These are phyloP conservation scores for Salvia rosmarinus DNA, from an alignment of 257 asterid genomes.

Conservation along the genomic window DNA sequence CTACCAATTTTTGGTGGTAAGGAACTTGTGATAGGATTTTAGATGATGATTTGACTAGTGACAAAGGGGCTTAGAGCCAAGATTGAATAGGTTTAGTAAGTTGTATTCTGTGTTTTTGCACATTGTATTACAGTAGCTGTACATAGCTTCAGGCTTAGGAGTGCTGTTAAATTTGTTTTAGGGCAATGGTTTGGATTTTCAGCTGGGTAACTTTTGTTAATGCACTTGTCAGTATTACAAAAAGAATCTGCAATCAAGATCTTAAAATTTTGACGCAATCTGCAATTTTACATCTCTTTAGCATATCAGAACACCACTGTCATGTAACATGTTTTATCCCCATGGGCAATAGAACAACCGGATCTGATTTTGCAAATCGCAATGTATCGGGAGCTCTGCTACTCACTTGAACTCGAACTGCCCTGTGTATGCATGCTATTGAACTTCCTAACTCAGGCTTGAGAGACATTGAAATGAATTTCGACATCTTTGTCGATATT, in stretches of 20 bases:
- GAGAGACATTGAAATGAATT: too few species aligned
- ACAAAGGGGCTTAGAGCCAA: slow-evolving; percentile 14
- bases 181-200: slow-evolving; percentile 19
- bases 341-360: too few species aligned
- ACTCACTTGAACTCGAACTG: too few species aligned
- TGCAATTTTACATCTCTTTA: background rate
- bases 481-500: too few species aligned
- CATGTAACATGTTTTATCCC: too few species aligned
- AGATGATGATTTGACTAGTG: slow-evolving; percentile 24
- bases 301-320: background rate
- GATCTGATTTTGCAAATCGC: too few species aligned
- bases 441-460: too few species aligned
- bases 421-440: too few species aligned
- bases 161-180: slow-evolving; percentile 18
- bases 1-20: slow-evolving; percentile 29
- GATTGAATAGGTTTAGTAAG: slow-evolving; percentile 27
- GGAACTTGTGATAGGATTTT: slow-evolving; percentile 37
- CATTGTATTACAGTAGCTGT: slow-evolving; percentile 32
- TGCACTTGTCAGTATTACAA: background rate
- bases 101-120: slow-evolving; percentile 25
- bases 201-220: background rate
- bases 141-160: slow-evolving; percentile 28
- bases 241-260: background rate
- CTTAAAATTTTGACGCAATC: too few species aligned
- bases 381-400: too few species aligned